Percentiles rank a stretch among this genome's conserved stretches.
Evolutionary conservation across 1,139 yeast species (phyloP).

Genomic region (Taiozyma onychis): DNA sequence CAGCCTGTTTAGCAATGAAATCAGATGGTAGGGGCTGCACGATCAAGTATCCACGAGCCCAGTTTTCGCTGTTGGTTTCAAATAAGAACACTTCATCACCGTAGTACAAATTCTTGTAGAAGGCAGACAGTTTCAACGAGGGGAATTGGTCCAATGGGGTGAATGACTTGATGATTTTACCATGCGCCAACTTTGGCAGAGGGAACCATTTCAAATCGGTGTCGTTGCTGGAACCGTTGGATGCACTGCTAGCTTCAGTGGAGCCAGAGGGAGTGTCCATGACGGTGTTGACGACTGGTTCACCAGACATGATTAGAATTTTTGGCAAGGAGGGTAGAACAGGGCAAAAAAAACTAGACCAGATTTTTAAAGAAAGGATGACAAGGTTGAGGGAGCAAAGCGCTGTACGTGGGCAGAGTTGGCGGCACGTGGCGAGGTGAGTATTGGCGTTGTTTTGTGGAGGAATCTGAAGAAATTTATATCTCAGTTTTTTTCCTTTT

Average conservation of each 20-base stretch:
- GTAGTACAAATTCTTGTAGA: conserved; percentile 55
- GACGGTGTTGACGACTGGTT: not conserved
- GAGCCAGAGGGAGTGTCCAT: not conserved
- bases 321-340: not conserved
- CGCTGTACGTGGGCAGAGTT: not conserved
- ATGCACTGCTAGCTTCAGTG: not conserved
- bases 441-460: not conserved
- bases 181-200: conserved; percentile 36
- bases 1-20: conserved; percentile 55
- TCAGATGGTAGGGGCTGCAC: conserved; percentile 62
- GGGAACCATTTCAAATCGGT: conserved; percentile 36
- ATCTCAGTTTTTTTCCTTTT: not conserved
- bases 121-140: conserved; percentile 24
- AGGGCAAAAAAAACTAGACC: not conserved
- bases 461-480: not conserved
- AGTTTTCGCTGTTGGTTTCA: conserved; percentile 56
- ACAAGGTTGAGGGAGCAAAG: not conserved
- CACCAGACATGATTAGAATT: not conserved
- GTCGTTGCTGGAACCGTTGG: not conserved
- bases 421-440: not conserved
- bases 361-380: not conserved
- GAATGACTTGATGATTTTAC: conserved; percentile 53
- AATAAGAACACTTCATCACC: conserved; percentile 81
- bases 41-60: conserved; percentile 78
- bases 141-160: conserved; percentile 47